phyloP scores from a whole-genome alignment of 1,284 basidiomycete species.

The Cutaneotrichosporon dermatis region DNA sequence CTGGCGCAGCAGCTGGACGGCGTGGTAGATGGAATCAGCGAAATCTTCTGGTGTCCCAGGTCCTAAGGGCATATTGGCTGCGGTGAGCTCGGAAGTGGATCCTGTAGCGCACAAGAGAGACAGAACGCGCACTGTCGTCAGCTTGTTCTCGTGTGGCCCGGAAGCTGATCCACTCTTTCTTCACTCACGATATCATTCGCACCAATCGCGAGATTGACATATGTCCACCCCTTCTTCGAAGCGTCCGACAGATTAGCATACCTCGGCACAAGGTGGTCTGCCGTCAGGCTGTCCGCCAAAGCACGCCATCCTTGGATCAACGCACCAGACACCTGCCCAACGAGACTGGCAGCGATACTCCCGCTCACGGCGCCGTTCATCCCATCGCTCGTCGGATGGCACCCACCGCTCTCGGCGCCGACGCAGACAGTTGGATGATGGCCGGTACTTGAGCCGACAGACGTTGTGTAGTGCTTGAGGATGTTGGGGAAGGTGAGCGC shows the following conservation, averaged over 20 bases:
- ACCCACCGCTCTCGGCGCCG: constrained; percentile 3
- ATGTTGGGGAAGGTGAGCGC: constrained; percentile 45
- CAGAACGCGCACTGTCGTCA: constrained; percentile 44
- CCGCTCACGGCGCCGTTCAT: constrained; percentile 43
- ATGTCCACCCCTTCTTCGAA: constrained; percentile 38
- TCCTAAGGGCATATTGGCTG: constrained; percentile 27
- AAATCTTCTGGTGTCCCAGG: constrained; percentile 41
- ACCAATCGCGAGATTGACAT: constrained; percentile 47
- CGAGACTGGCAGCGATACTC: constrained; percentile 25
- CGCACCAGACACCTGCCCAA: constrained; percentile 34
- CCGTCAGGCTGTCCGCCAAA: constrained; percentile 1
- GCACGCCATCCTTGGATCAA: constrained; percentile 4
- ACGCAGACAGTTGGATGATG: constrained; percentile 28
- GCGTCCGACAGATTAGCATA: constrained; percentile 25
- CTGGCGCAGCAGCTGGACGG: constrained; percentile 37
- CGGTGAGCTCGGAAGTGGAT: not conserved
- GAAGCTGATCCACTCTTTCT: no score
- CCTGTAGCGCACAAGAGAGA: constrained; percentile 30
- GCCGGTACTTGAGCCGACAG: constrained; percentile 29
- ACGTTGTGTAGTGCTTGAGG: constrained; percentile 24
- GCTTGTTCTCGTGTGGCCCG: not conserved
- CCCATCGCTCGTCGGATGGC: constrained; percentile 29
- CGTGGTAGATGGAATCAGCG: constrained; percentile 35
- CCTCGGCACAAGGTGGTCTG: constrained; percentile 43
- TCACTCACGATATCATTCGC: constrained; percentile 47